phyloP scores from a whole-genome alignment of 371 early-diverging fungal genomes.

The Mucor velutinosus region DNA sequence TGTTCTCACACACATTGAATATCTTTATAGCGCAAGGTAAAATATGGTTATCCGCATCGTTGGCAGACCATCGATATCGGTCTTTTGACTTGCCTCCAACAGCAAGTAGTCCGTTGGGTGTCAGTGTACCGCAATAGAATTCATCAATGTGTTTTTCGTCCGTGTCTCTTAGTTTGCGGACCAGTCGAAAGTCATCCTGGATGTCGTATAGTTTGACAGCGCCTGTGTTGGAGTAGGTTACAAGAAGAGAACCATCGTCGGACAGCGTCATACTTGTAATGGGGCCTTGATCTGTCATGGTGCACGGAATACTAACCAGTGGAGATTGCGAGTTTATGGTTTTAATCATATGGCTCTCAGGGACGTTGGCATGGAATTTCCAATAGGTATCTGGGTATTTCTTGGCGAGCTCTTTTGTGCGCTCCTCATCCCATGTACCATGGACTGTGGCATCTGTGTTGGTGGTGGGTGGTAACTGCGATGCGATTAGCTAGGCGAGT shows the following conservation, averaged over 20 bases:
- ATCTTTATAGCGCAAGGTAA: slow-evolving; percentile 89
- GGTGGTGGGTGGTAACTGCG: background rate
- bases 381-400: slow-evolving; percentile 69
- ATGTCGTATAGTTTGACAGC: slow-evolving; percentile 81
- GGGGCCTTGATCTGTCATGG: slow-evolving; percentile 58
- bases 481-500: background rate
- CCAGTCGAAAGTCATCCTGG: slow-evolving; percentile 58
- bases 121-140: slow-evolving; percentile 82
- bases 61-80: slow-evolving; percentile 81
- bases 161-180: slow-evolving; percentile 75
- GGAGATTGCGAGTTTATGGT: slow-evolving; percentile 68
- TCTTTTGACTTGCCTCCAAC: slow-evolving; percentile 70
- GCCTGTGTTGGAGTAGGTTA: slow-evolving; percentile 84
- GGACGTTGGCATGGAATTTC: slow-evolving; percentile 50
- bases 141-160: slow-evolving; percentile 87
- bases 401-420: slow-evolving; percentile 45
- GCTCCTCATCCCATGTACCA: background rate
- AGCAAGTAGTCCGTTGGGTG: slow-evolving; percentile 36
- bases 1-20: slow-evolving; percentile 74
- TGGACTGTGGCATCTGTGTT: background rate
- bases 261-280: slow-evolving; percentile 82
- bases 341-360: slow-evolving; percentile 49
- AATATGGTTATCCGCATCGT: slow-evolving; percentile 91
- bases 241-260: slow-evolving; percentile 80
- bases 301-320: slow-evolving; percentile 55